These are phyloP conservation scores for Amylostereum areolatum DNA, from an alignment of 1,284 basidiomycete species.

Conservation along the genomic window DNA sequence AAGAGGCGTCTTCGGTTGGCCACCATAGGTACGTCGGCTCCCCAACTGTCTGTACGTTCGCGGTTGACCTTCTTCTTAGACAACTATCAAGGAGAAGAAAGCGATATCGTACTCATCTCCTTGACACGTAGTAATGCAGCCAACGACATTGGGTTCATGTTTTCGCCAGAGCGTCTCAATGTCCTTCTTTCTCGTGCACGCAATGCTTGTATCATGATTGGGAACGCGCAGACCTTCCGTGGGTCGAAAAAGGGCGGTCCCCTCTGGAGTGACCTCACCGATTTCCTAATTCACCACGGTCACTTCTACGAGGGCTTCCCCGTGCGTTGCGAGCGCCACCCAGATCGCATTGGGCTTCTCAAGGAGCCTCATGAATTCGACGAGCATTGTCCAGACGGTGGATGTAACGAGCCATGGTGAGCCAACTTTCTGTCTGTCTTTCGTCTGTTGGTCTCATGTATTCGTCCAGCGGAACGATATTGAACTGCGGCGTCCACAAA, in stretches of 20 bases:
- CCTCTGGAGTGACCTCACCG: conserved; percentile 45
- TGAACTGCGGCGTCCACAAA: background rate
- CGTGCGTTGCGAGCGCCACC: conserved; percentile 48
- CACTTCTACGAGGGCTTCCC: conserved; percentile 57
- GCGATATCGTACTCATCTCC: conserved; percentile 56
- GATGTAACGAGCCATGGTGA: conserved; percentile 53
- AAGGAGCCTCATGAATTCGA: conserved; percentile 44
- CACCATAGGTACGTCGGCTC: conserved; percentile 45
- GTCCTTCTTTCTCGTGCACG: conserved; percentile 62
- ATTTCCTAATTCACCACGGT: conserved; percentile 29
- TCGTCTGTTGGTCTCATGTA: conserved; percentile 3
- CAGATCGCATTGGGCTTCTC: conserved; percentile 31
- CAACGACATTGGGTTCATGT: conserved; percentile 62
- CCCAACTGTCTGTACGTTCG: conserved; percentile 4
- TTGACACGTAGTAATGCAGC: conserved; percentile 51
- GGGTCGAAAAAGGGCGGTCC: conserved; percentile 43
- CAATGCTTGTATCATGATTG: conserved; percentile 55
- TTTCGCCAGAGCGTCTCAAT: conserved; percentile 57
- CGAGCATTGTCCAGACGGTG: conserved; percentile 48
- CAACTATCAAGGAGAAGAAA: conserved; percentile 67
- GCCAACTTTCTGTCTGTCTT: background rate
- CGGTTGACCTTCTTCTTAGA: conserved; percentile 26
- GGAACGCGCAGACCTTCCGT: conserved; percentile 53
- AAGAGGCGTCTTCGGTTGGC: conserved; percentile 46
- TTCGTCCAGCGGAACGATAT: background rate